Evolutionary conservation across 495 filamentous ascomycete genomes (phyloP).

Genomic region (Amorphotheca resinae): DNA sequence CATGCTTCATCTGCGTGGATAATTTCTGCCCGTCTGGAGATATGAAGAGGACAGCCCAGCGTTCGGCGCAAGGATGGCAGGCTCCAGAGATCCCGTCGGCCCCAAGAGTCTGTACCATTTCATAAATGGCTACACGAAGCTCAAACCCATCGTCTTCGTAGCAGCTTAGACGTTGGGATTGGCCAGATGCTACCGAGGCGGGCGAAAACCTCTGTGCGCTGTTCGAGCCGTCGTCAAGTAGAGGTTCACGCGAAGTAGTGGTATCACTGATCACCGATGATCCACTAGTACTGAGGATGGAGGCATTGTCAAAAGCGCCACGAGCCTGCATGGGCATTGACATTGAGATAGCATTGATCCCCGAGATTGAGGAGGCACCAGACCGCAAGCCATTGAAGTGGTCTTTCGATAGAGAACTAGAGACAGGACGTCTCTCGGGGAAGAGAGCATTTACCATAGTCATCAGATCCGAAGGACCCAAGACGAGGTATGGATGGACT

Average conservation of each 20-base stretch:
- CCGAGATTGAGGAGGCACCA: conserved; percentile 54
- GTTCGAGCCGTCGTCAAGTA: conserved; percentile 38
- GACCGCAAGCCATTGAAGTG: conserved; percentile 43
- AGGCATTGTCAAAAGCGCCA: conserved; percentile 41
- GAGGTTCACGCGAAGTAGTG: conserved; percentile 50
- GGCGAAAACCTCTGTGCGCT: conserved; percentile 32
- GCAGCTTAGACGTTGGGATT: conserved; percentile 23
- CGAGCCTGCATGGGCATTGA: conserved; percentile 24
- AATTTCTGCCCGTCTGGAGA: conserved; percentile 55
- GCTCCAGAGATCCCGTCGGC: conserved; percentile 44
- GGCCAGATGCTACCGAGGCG: conserved; percentile 24
- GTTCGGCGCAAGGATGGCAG: conserved; percentile 60
- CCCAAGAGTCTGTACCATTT: conserved; percentile 52
- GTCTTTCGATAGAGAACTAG: conserved; percentile 29
- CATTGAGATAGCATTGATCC: conserved; percentile 36
- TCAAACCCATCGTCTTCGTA: conserved; percentile 44
- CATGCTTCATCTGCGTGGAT: conserved; percentile 59
- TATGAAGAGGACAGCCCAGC: conserved; percentile 66
- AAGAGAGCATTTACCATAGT: conserved; percentile 61
- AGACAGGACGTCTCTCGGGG: conserved; percentile 46
- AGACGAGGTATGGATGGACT: conserved; percentile 58
- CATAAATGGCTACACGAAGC: conserved; percentile 45
- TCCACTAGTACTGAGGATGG: conserved; percentile 51
- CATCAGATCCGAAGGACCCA: conserved; percentile 60
- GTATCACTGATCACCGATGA: conserved; percentile 57